A percentile compares a stretch with the other conserved stretches of the same genome.
These are phyloP conservation scores for Cladorrhinum sp. DNA, from an alignment of 2,329 filamentous ascomycete genomes.

Conservation along the genomic window DNA sequence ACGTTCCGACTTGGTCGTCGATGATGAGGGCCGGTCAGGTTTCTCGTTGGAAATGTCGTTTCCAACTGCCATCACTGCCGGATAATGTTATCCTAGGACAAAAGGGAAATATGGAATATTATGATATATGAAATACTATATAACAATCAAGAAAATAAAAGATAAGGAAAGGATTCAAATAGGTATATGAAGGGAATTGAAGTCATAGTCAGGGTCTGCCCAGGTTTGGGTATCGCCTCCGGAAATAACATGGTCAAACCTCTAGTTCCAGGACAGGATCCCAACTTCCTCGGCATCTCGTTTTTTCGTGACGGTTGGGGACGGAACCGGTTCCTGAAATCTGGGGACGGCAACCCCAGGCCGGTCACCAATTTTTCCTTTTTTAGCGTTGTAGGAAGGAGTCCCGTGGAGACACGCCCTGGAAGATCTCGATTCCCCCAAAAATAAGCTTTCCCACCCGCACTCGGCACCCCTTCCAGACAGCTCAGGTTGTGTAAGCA, in stretches of 20 bases:
- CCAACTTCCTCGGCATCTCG: not conserved
- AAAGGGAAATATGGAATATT: not conserved
- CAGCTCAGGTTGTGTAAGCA: not conserved
- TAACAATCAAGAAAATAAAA: not conserved
- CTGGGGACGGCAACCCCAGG: not conserved
- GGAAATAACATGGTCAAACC: not conserved
- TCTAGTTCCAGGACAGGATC: not conserved
- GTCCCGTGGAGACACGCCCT: not conserved
- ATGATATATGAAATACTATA: not conserved
- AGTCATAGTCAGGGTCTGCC: not conserved
- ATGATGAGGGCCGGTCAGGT: constrained; percentile 2
- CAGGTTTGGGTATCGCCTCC: not conserved
- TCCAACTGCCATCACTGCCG: constrained; percentile 11
- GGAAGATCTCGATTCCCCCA: not conserved
- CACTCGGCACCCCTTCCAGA: not conserved
- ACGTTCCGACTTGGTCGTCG: constrained; percentile 6
- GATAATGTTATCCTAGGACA: not conserved
- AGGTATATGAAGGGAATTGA: not conserved
- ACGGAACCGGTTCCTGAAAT: not conserved
- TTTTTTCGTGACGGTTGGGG: not conserved
- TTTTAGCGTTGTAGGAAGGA: not conserved
- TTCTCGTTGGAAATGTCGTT: constrained; percentile 6
- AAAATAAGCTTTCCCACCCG: not conserved
- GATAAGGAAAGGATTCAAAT: not conserved
- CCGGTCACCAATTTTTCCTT: not conserved